Percentiles rank a stretch among this genome's conserved stretches.
phyloP scores from a whole-genome alignment of 2,329 filamentous ascomycete species.

The Helotiales sp. region DNA sequence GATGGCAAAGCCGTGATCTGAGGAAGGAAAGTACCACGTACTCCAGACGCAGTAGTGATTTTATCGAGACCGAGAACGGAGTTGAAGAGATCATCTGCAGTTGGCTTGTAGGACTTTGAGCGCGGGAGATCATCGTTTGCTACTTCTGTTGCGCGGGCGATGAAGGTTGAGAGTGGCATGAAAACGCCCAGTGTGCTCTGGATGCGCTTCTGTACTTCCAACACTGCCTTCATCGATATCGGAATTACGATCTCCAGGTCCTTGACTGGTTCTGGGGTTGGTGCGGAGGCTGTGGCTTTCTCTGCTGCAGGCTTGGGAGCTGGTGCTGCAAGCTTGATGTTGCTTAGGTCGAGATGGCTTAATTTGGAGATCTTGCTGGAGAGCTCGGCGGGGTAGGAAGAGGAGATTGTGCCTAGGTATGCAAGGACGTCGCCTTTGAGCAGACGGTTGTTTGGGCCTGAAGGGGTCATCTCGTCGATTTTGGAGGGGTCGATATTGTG shows the following conservation, averaged over 20 bases:
- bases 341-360: constrained; percentile 87
- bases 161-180: constrained; percentile 84
- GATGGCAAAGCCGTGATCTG: constrained; percentile 67
- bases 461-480: constrained; percentile 80
- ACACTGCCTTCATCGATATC: constrained; percentile 78
- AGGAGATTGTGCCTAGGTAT: constrained; percentile 78
- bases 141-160: constrained; percentile 80
- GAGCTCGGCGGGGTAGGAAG: constrained; percentile 72
- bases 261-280: constrained; percentile 50
- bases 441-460: constrained; percentile 84
- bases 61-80: constrained; percentile 76
- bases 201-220: constrained; percentile 81
- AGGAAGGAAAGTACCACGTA: constrained; percentile 71
- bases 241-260: constrained; percentile 70
- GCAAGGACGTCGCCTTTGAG: constrained; percentile 96
- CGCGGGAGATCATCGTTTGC: constrained; percentile 86
- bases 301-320: constrained; percentile 44
- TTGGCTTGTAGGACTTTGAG: constrained; percentile 66
- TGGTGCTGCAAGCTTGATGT: constrained; percentile 78
- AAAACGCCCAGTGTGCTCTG: constrained; percentile 77
- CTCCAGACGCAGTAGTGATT: constrained; percentile 54
- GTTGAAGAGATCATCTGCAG: constrained; percentile 85
- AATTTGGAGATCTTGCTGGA: constrained; percentile 76
- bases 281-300: constrained; percentile 44
- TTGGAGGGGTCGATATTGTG: constrained; percentile 78